Conservation (phyloP, 2,329 filamentous ascomycete species). For the Whalleya microplaca region DNA sequence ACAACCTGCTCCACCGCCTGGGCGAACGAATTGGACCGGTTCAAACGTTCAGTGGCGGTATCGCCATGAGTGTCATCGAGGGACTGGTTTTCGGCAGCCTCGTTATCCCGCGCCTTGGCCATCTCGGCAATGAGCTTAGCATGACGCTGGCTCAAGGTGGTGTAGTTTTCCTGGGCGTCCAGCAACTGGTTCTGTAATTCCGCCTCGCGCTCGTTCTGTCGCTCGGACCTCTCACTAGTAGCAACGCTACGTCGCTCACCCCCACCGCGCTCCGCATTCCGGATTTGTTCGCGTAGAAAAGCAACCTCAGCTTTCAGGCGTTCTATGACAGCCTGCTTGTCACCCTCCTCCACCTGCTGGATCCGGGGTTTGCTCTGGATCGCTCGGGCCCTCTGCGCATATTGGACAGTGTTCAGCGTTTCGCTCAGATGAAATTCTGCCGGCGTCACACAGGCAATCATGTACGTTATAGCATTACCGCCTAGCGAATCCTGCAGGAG, state of each 20-base stretch:
- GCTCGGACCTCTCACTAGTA: constrained; percentile 73
- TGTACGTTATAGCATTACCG: constrained; percentile 97
- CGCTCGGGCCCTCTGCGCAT: constrained; percentile 91
- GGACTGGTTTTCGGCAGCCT: constrained; percentile 61
- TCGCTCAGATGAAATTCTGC: constrained; percentile 97
- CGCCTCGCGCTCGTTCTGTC: constrained; percentile 80
- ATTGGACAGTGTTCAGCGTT: constrained; percentile 95
- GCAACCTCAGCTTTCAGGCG: constrained; percentile 90
- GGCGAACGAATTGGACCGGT: constrained; percentile 94
- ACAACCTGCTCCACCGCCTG: constrained; percentile 96
- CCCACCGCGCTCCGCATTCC: constrained; percentile 74
- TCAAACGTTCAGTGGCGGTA: constrained; percentile 82
- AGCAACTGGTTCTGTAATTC: constrained; percentile 94
- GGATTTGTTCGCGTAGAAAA: constrained; percentile 92
- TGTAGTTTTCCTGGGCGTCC: constrained; percentile 94
- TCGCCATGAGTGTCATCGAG: constrained; percentile 70
- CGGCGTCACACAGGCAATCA: constrained; percentile 98
- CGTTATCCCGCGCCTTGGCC: constrained; percentile 78
- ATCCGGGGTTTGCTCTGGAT: constrained; percentile 98
- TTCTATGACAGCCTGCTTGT: constrained; percentile 93
- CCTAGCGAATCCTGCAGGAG: constrained; percentile 95
- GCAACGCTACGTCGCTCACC: constrained; percentile 57
- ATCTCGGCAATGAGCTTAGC: constrained; percentile 95
- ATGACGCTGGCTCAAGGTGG: constrained; percentile 85
- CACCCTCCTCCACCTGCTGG: constrained; percentile 88